Evolutionary conservation across 2,329 filamentous ascomycete genomes (phyloP), one percentile per base, ranked within the genome.

Genomic region (Dactylellina haptotyla): DNA sequence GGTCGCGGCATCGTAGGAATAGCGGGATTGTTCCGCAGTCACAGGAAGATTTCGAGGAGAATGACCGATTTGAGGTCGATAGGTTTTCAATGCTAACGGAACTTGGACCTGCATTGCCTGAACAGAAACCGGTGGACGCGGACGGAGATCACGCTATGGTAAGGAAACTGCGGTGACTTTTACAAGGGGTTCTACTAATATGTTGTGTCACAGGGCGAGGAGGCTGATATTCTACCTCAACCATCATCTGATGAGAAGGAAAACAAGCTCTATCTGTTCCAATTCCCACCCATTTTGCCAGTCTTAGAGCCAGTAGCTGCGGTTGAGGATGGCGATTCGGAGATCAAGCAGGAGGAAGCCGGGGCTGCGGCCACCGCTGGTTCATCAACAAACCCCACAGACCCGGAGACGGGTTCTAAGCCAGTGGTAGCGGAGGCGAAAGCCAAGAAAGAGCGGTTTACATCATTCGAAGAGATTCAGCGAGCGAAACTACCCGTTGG

Each of bases 401-500:
- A 41, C 30, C 20, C 20, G 23, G 51, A 61, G 18, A 45, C 62
- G 23, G 37, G 61, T 10, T 37, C 75, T 8, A 72, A 75, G 37
- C 53, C 20, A 25, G 6, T 14, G n/a, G 25, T 14, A 26, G 4
- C 62, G 2, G 51, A 59, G 3, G 28, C 30, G 8, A 74, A 50
- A 62, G 18, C 45, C 6, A 67, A 57, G 23, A 67, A 67, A 16
- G 39, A 80, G 54, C 79, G 83, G 4, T 79, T 79, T 76, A 83
- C 79, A 46, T 84, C 79, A 2, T 78, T 81, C 51, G 81, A 59
- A 20, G 59, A 72, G 10, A 54, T 72, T 4, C 59, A 65, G 30
- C 25, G 79, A 76, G 79, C 78, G 1, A 77, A 81, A 26, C 81
- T 86, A 3, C 83, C 84, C 1, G 81, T 84, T 0, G 87, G 87